Percentiles rank a stretch among this genome's conserved stretches.
These are phyloP conservation scores for Cladorrhinum sp. DNA, from an alignment of 2,329 filamentous ascomycete genomes.

Conservation along the genomic window DNA sequence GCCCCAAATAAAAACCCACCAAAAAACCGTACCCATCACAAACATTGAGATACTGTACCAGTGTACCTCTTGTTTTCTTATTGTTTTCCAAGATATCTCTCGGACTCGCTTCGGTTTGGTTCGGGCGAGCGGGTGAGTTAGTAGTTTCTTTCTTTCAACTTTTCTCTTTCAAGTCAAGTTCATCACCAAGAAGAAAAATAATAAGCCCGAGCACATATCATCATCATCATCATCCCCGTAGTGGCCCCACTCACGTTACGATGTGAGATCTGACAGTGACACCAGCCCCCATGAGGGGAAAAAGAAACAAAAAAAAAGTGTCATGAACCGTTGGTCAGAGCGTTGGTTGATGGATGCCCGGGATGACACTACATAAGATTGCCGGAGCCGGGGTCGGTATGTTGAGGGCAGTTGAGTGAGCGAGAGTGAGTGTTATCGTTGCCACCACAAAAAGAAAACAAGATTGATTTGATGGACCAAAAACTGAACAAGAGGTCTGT, in stretches of 20 bases:
- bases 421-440: not conserved
- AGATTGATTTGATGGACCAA: not conserved
- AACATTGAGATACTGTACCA: too few species aligned
- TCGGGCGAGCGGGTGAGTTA: not conserved
- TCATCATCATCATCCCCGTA: not conserved
- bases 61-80: too few species aligned
- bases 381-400: not conserved
- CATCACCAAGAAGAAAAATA: too few species aligned
- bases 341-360: not conserved
- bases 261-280: not conserved
- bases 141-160: not conserved
- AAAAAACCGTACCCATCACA: too few species aligned
- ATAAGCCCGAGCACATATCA: too few species aligned
- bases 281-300: too few species aligned
- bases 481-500: too few species aligned
- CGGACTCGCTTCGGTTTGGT: not conserved
- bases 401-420: not conserved
- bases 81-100: not conserved
- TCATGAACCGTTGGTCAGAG: constrained; percentile 1
- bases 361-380: not conserved
- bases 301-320: not conserved
- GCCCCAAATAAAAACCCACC: too few species aligned
- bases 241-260: not conserved
- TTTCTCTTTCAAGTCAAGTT: too few species aligned
- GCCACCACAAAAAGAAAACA: not conserved